These are phyloP conservation scores for Peribolospora baueri DNA, from an alignment of 768 basidiomycete genomes.

Conservation along the genomic window DNA sequence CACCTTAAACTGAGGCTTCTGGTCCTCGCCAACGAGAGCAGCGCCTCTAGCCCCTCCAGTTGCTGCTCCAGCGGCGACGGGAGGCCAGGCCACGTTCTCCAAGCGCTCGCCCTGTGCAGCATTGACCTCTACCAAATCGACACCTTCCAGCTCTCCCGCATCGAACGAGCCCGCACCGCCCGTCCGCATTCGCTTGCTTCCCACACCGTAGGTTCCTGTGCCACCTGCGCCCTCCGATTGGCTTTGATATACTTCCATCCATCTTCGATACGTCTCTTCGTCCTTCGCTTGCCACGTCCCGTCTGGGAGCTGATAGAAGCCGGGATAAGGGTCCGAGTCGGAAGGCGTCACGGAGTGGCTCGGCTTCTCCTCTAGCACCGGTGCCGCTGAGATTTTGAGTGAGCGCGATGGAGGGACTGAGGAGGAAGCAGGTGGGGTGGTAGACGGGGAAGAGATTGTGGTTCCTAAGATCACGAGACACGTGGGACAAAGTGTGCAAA, in stretches of 20 bases:
- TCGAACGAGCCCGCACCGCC: slow-evolving; percentile 5
- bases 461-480: too few species aligned
- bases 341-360: too few species aligned
- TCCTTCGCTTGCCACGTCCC: slow-evolving; percentile 59
- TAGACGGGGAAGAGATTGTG: too few species aligned
- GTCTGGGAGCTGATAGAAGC: slow-evolving; percentile 62
- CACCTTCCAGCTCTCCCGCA: slow-evolving; percentile 1
- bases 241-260: background rate
- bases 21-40: too few species aligned
- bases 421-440: too few species aligned
- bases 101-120: background rate
- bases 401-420: too few species aligned
- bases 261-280: slow-evolving; percentile 17
- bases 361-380: too few species aligned
- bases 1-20: too few species aligned
- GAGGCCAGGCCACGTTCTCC: background rate
- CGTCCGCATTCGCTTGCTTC: background rate
- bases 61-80: background rate
- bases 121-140: slow-evolving; percentile 6
- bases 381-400: too few species aligned
- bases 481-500: too few species aligned
- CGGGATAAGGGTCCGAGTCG: slow-evolving; percentile 13
- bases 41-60: too few species aligned
- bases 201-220: background rate
- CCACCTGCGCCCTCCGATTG: background rate